Conservation (phyloP, 192 early-diverging fungal genomes). For the Podila epigama region DNA sequence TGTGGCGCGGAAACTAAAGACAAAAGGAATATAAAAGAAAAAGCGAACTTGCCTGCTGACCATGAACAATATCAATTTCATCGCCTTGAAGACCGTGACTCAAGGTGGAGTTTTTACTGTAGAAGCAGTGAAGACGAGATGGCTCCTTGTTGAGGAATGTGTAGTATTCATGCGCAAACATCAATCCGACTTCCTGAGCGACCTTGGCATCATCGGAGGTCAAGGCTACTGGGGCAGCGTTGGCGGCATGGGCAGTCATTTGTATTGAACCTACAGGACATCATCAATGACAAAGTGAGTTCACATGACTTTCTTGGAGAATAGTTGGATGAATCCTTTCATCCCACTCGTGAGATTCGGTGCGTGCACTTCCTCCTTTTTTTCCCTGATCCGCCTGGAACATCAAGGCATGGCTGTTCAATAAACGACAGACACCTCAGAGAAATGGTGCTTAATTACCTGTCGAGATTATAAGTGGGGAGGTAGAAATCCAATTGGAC, state of each 20-base stretch:
- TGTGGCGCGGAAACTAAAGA: background rate
- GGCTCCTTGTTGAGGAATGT: slow-evolving; percentile 88
- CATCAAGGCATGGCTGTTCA: background rate
- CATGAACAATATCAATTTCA: slow-evolving; percentile 60
- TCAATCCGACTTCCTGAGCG: slow-evolving; percentile 80
- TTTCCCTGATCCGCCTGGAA: background rate
- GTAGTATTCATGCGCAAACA: slow-evolving; percentile 94
- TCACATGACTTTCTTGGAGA: background rate
- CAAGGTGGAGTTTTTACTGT: slow-evolving; percentile 80
- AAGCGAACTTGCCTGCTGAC: slow-evolving; percentile 68
- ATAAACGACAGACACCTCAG: too few relatives aligned
- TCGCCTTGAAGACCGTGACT: slow-evolving; percentile 85
- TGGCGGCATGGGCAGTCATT: slow-evolving; percentile 43
- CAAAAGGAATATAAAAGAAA: slow-evolving; percentile 1
- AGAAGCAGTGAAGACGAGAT: slow-evolving; percentile 78
- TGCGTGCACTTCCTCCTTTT: background rate
- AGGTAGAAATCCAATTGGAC: too few relatives aligned
- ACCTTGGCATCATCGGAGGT: background rate
- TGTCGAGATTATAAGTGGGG: too few relatives aligned
- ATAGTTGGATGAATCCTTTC: background rate
- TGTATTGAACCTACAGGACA: slow-evolving; percentile 1
- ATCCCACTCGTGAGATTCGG: background rate
- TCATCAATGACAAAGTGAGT: background rate
- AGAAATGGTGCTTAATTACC: too few relatives aligned
- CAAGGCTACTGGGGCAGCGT: background rate